Percentiles rank a stretch among this genome's conserved stretches.
Evolutionary conservation across 176 grass and related monocot species (phyloP).

Genomic region (Paspalum vaginatum): DNA sequence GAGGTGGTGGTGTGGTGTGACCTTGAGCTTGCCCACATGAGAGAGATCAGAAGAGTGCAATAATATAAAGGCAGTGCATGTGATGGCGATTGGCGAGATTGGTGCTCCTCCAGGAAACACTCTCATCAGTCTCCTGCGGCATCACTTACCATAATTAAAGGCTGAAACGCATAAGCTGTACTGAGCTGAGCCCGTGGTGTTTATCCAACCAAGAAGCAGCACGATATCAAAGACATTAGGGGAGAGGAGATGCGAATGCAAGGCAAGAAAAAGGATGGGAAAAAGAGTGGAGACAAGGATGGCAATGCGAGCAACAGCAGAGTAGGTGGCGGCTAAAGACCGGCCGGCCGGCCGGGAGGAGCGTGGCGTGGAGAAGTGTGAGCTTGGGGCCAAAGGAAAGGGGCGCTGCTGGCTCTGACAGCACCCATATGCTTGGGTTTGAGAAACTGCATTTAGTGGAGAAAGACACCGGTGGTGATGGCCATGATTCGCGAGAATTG

Average conservation of each 20-base stretch:
- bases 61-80: conserved; percentile 54
- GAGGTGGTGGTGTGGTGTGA: conserved; percentile 23
- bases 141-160: conserved; percentile 50
- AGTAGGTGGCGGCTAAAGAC: conserved; percentile 47
- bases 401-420: conserved; percentile 32
- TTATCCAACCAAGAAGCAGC: conserved; percentile 51
- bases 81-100: conserved; percentile 37
- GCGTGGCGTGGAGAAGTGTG: conserved; percentile 55
- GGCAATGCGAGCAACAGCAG: conserved; percentile 46
- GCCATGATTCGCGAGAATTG: conserved; percentile 54
- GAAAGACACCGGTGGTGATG: conserved; percentile 37
- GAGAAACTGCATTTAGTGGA: conserved; percentile 55
- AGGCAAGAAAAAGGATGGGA: conserved; percentile 20
- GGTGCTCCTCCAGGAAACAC: conserved; percentile 51
- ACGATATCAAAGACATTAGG: conserved; percentile 28
- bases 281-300: conserved; percentile 43
- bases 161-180: conserved; percentile 38
- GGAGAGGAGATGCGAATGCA: background rate
- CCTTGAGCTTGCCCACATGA: conserved; percentile 48
- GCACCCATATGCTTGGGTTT: conserved; percentile 59
- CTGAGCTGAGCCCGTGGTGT: conserved; percentile 14
- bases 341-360: background rate
- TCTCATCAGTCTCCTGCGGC: conserved; percentile 44
- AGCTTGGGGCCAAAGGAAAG: conserved; percentile 65
- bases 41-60: conserved; percentile 32